Percentiles rank a stretch among this genome's conserved stretches.
Evolutionary conservation across 352 stramenopile species (phyloP).

Genomic region (Phytophthora palmivora): DNA sequence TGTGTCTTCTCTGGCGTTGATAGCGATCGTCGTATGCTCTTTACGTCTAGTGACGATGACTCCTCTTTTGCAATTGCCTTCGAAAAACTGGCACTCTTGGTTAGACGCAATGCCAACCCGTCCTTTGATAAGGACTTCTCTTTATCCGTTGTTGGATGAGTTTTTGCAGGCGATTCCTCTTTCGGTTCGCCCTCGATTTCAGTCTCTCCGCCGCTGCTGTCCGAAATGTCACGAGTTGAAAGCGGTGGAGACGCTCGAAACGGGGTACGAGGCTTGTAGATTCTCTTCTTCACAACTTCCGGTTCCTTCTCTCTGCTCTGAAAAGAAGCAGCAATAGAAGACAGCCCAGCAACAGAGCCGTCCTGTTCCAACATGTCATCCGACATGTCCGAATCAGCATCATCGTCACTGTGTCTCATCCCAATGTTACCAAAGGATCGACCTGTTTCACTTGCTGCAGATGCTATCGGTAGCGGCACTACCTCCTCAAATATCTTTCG

Average conservation of each 20-base stretch:
- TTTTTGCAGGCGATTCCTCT: constrained; percentile 31
- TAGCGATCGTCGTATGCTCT: constrained; percentile 24
- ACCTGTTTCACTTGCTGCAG: not conserved
- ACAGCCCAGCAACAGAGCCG: constrained; percentile 47
- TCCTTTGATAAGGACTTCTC: not conserved
- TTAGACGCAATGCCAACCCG: constrained; percentile 7
- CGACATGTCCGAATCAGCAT: constrained; percentile 68
- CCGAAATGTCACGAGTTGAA: constrained; percentile 37
- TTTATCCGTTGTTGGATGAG: not conserved
- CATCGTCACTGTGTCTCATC: constrained; percentile 32
- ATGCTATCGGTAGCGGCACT: constrained; percentile 32
- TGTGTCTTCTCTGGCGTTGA: constrained; percentile 32
- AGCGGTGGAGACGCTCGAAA: constrained; percentile 43
- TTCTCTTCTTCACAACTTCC: constrained; percentile 37
- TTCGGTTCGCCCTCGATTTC: constrained; percentile 69
- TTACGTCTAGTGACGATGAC: not conserved
- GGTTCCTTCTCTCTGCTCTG: constrained; percentile 33
- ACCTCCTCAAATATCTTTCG: constrained; percentile 61
- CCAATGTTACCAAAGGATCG: constrained; percentile 4
- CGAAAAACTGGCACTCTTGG: constrained; percentile 27
- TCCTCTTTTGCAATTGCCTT: constrained; percentile 6
- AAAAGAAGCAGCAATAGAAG: constrained; percentile 64
- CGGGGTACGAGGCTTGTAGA: constrained; percentile 51
- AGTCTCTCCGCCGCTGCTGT: constrained; percentile 64
- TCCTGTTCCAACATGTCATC: constrained; percentile 81